Evolutionary conservation across 345 rosid genomes (phyloP).

Genomic region (Ailanthus altissimus): DNA sequence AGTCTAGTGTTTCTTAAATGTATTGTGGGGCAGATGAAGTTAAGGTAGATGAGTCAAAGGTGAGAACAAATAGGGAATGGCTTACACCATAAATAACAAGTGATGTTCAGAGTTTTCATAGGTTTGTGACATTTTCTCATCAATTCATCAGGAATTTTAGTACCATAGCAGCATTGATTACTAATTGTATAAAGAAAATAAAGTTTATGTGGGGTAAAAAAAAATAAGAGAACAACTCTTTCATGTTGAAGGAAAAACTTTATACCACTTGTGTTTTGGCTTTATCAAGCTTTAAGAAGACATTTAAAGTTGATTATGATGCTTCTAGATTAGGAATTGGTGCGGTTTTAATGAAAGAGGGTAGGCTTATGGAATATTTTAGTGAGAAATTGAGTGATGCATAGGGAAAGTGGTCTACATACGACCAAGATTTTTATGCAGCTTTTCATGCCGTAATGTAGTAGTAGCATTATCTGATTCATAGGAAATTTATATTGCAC

Average conservation of each 20-base stretch:
- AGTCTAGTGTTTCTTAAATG: no score
- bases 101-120: no score
- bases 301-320: slow-evolving; percentile 15
- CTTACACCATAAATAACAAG: no score
- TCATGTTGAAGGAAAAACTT: no score
- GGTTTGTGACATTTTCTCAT: no score
- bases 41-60: no score
- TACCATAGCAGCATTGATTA: no score
- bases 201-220: background rate
- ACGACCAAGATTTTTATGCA: slow-evolving; percentile 17
- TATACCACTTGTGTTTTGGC: background rate
- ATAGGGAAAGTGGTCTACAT: background rate
- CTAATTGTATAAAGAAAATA: no score
- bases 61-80: no score
- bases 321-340: background rate
- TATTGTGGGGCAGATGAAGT: no score
- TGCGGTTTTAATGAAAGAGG: background rate
- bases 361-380: background rate
- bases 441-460: background rate
- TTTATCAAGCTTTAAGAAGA: slow-evolving; percentile 1
- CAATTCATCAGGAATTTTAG: no score
- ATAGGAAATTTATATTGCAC: background rate
- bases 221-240: background rate
- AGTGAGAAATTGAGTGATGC: slow-evolving; percentile 16
- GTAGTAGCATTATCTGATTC: background rate